Conservation (phyloP, 2,329 filamentous ascomycete genomes). For the Rhinocladiella similis region DNA sequence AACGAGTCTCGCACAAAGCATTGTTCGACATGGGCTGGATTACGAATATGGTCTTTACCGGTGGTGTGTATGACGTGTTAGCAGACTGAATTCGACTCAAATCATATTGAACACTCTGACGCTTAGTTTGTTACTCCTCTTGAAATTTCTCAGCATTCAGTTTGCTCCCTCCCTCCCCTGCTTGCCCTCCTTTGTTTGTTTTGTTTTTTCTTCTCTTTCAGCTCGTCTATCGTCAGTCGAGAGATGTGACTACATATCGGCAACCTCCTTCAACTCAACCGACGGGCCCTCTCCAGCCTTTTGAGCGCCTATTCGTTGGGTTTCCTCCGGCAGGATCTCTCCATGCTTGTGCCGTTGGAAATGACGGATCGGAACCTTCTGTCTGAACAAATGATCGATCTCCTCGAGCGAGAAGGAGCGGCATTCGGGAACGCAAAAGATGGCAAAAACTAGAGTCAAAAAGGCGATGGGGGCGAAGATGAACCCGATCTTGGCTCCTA, state of each 20-base stretch:
- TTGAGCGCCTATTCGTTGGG: not conserved
- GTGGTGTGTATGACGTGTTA: too few species aligned
- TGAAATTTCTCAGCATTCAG: too few species aligned
- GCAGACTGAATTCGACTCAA: too few species aligned
- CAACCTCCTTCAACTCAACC: constrained; percentile 10
- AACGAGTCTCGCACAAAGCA: too few species aligned
- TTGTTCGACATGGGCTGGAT: too few species aligned
- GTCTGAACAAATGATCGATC: constrained; percentile 15
- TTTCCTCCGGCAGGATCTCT: constrained; percentile 13
- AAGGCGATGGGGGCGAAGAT: constrained; percentile 36
- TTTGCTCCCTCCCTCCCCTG: too few species aligned
- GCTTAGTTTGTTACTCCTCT: too few species aligned
- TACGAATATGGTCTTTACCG: too few species aligned
- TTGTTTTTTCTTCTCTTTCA: too few species aligned
- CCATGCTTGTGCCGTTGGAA: constrained; percentile 14
- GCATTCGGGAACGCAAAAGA: constrained; percentile 23
- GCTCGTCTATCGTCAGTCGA: too few species aligned
- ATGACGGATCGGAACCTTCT: constrained; percentile 7
- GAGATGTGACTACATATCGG: not conserved
- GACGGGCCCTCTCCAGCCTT: constrained; percentile 9
- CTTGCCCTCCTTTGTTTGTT: too few species aligned
- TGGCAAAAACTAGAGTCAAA: constrained; percentile 11
- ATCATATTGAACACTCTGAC: too few species aligned
- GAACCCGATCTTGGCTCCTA: constrained; percentile 40
- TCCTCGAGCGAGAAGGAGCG: constrained; percentile 17